Percentiles rank a stretch among this genome's conserved stretches.
These are phyloP conservation scores for Pseudogymnoascus sp. DNA, from an alignment of 2,329 filamentous ascomycete genomes.

Conservation along the genomic window DNA sequence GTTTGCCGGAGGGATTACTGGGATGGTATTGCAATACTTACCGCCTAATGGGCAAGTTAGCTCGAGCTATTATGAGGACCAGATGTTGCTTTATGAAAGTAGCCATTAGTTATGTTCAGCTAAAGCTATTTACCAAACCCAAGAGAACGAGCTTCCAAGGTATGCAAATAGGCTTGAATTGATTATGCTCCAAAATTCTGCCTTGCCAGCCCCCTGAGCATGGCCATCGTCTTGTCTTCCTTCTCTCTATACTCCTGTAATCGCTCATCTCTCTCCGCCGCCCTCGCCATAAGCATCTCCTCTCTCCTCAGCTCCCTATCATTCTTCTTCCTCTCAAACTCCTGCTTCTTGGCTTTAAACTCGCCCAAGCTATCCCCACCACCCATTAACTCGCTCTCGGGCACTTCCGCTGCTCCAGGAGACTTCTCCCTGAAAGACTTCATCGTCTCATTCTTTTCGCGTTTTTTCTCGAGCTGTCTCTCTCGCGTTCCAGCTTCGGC, in stretches of 20 bases:
- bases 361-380: constrained; percentile 55
- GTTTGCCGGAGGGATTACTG: neutral
- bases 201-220: constrained; percentile 68
- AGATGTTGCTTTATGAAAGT: neutral
- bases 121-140: neutral
- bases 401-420: constrained; percentile 54
- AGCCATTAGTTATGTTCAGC: neutral
- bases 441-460: constrained; percentile 62
- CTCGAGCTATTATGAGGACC: neutral
- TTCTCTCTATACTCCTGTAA: constrained; percentile 60
- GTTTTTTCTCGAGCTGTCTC: constrained; percentile 77
- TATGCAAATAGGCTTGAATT: neutral
- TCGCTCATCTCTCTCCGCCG: constrained; percentile 72
- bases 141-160: neutral
- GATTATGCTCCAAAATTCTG: constrained; percentile 58
- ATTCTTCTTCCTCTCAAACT: constrained; percentile 64
- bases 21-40: neutral
- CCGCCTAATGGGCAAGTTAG: neutral
- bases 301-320: constrained; percentile 77
- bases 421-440: constrained; percentile 62
- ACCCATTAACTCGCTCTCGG: constrained; percentile 71
- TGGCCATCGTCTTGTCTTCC: constrained; percentile 77
- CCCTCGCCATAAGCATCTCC: constrained; percentile 65
- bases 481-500: constrained; percentile 77
- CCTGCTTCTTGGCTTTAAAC: constrained; percentile 57